Evolutionary conservation across 768 basidiomycete genomes (phyloP), one percentile per base, ranked within the genome.

Genomic region (Thelephora ganbajun): DNA sequence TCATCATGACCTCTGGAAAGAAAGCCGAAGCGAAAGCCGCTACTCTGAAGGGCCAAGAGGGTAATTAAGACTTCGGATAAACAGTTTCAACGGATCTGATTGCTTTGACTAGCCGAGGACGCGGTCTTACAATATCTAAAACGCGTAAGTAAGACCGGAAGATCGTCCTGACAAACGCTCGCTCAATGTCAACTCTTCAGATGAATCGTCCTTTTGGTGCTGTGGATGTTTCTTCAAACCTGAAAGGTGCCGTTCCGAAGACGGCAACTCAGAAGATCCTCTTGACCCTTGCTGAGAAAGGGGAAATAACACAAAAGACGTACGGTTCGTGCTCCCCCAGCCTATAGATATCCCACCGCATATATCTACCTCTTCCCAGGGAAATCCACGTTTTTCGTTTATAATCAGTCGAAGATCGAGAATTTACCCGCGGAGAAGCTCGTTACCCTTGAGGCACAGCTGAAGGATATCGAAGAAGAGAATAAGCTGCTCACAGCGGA

Each of bases 181-280:
- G 33, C 45, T 9, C 33, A 16, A 48, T 35, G 36, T 35, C 48
- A 48, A 45, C 14, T 43, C 34, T 41, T 33, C 56, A 91, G 87
- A 87, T 90, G 77, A 94, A 94, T 63, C 74, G 90, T n/a, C 90
- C 90, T 5, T 93, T 82, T 57, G 90, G 90, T 6, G 89, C 88
- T 51, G 90, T 92, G 33, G 91, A 96, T 60, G 80, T 94, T 5
- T 74, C 85, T 13, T 87, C 90, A 9, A 96, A 96, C 63, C 66
- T 96, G 26, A 93, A 93, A 63, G 87, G 87, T 45, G 81, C 82
- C 9, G 80, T 94, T 4, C 79, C 87, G 6, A 96, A 96, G 60
- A 66, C 87, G 1, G 70, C 80, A 2, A 80, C 81, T 0, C 88
- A 90, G 59, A 96, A 94, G 66, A 83, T 93, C 42, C 70, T 94